phyloP scores from a whole-genome alignment of 345 rosid species.

The Salix exigua region DNA sequence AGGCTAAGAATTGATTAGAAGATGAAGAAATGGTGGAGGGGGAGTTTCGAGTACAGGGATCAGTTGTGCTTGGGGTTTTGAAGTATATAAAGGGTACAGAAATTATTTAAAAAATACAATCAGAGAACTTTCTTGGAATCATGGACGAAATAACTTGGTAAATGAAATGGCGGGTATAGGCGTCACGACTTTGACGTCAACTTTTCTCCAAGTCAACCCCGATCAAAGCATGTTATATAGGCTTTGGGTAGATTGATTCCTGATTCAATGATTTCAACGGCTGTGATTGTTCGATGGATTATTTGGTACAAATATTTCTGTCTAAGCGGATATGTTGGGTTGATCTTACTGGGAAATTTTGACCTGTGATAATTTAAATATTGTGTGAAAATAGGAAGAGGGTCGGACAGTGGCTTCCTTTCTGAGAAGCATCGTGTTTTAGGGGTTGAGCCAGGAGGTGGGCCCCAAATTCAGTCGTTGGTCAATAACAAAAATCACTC shows the following conservation, averaged over 20 bases:
- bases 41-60: neutral
- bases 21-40: neutral
- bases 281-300: neutral
- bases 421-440: neutral
- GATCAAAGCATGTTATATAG: neutral
- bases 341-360: neutral
- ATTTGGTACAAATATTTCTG: neutral
- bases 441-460: neutral
- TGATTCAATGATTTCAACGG: neutral
- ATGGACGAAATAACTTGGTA: slow-evolving; percentile 34
- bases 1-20: no score
- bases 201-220: slow-evolving; percentile 24
- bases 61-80: neutral
- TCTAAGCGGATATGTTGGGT: neutral
- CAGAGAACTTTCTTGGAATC: slow-evolving; percentile 43
- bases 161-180: neutral
- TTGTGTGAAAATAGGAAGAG: neutral
- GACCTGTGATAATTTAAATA: neutral
- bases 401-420: neutral
- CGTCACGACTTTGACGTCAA: slow-evolving; percentile 45
- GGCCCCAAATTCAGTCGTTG: neutral
- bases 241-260: neutral
- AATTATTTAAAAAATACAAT: neutral
- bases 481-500: neutral
- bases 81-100: neutral